phyloP scores from a whole-genome alignment of 306 rosid species.

The Oxytropis ochrocephala region DNA sequence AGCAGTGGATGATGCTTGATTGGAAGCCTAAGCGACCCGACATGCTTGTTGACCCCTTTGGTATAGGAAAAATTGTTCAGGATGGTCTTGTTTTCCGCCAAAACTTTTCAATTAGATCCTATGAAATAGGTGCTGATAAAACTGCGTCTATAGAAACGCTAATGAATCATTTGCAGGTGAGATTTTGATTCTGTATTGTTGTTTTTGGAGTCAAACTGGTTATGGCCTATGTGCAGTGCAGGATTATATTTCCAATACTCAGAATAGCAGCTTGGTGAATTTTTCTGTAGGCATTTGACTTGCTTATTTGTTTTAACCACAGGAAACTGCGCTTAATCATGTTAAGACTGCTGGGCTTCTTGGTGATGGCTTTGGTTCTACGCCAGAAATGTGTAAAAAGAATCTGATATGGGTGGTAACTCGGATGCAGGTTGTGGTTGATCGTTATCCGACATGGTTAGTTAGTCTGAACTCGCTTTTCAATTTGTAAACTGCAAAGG shows the following conservation, averaged over 20 bases:
- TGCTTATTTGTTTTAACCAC: slow-evolving; percentile 17
- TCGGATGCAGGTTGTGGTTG: slow-evolving; percentile 83
- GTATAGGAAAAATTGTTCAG: slow-evolving; percentile 82
- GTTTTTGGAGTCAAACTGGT: neutral
- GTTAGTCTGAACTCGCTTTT: slow-evolving; percentile 20
- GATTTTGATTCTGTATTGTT: neutral
- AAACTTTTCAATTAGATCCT: slow-evolving; percentile 85
- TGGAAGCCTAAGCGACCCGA: slow-evolving; percentile 93
- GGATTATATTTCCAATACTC: neutral
- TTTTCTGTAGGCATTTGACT: neutral
- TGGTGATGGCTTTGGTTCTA: slow-evolving; percentile 96
- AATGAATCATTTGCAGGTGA: slow-evolving; percentile 96
- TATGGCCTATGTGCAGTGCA: neutral
- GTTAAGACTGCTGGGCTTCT: slow-evolving; percentile 87
- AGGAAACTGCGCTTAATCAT: slow-evolving; percentile 99
- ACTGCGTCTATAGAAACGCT: slow-evolving; percentile 93
- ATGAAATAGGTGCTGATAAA: slow-evolving; percentile 93
- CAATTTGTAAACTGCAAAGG: neutral
- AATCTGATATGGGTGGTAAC: slow-evolving; percentile 96
- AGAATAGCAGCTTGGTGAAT: neutral
- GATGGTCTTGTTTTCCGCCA: slow-evolving; percentile 85
- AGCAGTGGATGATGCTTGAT: slow-evolving; percentile 99
- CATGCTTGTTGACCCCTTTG: slow-evolving; percentile 74
- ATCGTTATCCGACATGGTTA: slow-evolving; percentile 91
- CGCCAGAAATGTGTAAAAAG: slow-evolving; percentile 91